Base-by-base conservation (phyloP, 352 stramenopile genomes). In the Phytopythium sindhum region DNA sequence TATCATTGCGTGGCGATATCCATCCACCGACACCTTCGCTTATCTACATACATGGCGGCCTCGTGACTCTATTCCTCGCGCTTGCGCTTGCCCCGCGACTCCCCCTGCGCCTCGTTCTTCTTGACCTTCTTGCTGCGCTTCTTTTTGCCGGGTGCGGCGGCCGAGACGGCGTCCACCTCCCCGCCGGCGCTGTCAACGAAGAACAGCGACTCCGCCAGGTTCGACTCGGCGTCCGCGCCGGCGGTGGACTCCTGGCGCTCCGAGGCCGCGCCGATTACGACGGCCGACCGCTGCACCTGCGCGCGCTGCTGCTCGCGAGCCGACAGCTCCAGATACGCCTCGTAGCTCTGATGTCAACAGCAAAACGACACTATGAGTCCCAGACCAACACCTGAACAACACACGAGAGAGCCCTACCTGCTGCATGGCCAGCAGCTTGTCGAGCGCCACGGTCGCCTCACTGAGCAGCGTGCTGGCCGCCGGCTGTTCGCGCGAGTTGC, bases 101-200 rank as follows among this genome's bases (percentile, higher is more conserved):
- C 17, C 39, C 10, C 19, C 42, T 26, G 42, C 39, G 39, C 12
- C 12, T 45, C 15, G 2, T 19, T 0, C 14, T 12, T 19, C 39
- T 45, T 45, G 15, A 5, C 23, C 47, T 53, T 53, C 23, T 26
- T 53, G 10, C 14, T n/a, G 9, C 24, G 23, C 47, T 53, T 31
- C 47, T 31, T 11, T 11, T n/a, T 33, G 45, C 45, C 12, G 23
- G 5, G 3, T 14, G 24, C 19, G 5, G 19, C 8, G 19, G 42
- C 5, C 45, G 45, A 29, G n/a, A n/a, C 47, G 23, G 23, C 47
- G 23, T 26, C 47, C n/a, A 24, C 47, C 23, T 76, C 72, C 54
- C 72, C 79, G 33, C 81, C 81, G 35, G 68, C 75, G 53, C 72
- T 86, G 68, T 90, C 81, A 69, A 78, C 57, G 63, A 84, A 90